Base-by-base conservation (phyloP, 2,329 filamentous ascomycete genomes). In the Pleomassaria siparia region DNA sequence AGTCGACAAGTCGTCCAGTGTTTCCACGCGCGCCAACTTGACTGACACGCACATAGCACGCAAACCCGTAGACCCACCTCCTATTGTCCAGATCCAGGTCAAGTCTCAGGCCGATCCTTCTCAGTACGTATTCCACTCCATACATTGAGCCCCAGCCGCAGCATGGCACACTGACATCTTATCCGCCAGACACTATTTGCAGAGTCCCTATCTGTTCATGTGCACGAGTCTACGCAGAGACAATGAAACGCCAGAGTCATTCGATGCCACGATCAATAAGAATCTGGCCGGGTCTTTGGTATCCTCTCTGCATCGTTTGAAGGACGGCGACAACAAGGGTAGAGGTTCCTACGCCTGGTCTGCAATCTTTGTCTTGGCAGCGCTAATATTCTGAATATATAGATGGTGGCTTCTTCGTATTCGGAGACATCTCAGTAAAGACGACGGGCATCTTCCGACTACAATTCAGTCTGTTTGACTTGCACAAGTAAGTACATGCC, bases 351-450 rank as follows among this genome's bases (percentile, higher is more conserved):
- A n/a, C 16, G 20, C 32, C 9, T n/a, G n/a, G 7, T 21, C 12
- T 22, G 4, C 35, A 22, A 13, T 24, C 4, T 16, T 7, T 22
- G 20, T 22, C 35, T 20, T 37, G 4, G n/a, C n/a, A n/a, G 16
- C 13, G 6, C 35, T 37, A 24, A 37, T 20, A 7, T 13, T 13
- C 13, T 15, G 21, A 15, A 1, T 52, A n/a, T n/a, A n/a, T n/a
- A 74, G 89, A 94, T 69, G 87, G 87, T 10, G 89, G 86, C 1
- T 95, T 91, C 72, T 95, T 95, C 63, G 86, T 95, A n/a, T 95
- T 95, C 70, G 88, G 88, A 4, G 90, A 96, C 69, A 76, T 96
- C 18, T 94, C 89, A 0, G 84, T 92, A 50, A 87, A 87, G 64
- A 76, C 84, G 20, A 82, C 88, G 59, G 91, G 91, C 24, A 78